Evolutionary conservation across 2,329 filamentous ascomycete species (phyloP).

Genomic region (Trichoderma sp.): DNA sequence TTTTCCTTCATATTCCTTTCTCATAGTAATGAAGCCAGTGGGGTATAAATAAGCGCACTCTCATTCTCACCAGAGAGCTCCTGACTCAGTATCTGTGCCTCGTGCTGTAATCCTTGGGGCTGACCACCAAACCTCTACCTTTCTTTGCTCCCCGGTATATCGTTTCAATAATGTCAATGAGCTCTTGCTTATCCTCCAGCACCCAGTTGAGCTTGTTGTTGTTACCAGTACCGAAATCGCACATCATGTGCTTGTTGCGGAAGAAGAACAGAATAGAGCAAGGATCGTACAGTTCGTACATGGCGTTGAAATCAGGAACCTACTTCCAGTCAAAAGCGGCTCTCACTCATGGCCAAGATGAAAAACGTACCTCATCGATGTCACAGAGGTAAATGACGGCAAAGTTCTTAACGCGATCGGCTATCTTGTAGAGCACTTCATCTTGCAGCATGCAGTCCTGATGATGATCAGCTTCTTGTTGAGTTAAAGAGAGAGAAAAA

Average conservation of each 20-base stretch:
- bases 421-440: slow-evolving; percentile 91
- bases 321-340: background rate
- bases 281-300: slow-evolving; percentile 90
- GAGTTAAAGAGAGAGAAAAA: background rate
- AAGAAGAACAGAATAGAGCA: slow-evolving; percentile 97
- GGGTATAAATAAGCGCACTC: slow-evolving; percentile 11
- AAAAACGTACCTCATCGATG: slow-evolving; percentile 52
- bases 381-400: slow-evolving; percentile 92
- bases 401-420: slow-evolving; percentile 90
- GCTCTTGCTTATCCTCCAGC: slow-evolving; percentile 90
- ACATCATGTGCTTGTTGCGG: slow-evolving; percentile 98
- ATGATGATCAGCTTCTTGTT: slow-evolving; percentile 58
- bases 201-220: slow-evolving; percentile 99
- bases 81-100: slow-evolving; percentile 20
- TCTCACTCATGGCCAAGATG: background rate
- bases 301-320: slow-evolving; percentile 57
- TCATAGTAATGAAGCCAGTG: background rate
- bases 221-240: slow-evolving; percentile 95
- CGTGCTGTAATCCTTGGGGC: slow-evolving; percentile 65
- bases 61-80: background rate
- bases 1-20: background rate
- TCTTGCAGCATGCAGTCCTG: slow-evolving; percentile 70
- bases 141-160: slow-evolving; percentile 99
- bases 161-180: slow-evolving; percentile 98
- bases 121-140: slow-evolving; percentile 91